Base-by-base conservation (phyloP, 1,139 yeast genomes). In the Oligophagozyma castellii region DNA sequence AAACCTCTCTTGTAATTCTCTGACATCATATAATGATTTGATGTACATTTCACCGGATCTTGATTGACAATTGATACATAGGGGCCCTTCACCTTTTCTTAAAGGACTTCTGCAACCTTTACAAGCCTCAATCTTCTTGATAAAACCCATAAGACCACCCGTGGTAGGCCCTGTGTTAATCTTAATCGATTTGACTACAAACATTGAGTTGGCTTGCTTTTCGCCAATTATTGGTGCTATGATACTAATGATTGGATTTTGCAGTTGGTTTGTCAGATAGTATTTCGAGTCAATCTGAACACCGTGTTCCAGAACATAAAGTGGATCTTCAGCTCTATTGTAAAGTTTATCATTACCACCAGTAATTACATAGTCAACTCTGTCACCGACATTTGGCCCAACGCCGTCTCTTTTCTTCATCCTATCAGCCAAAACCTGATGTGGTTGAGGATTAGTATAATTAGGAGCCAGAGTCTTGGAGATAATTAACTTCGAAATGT, bases 391-490 rank as follows among this genome's bases (percentile, higher is more conserved):
- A 4, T 86, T 74, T 3, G 98, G 98, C 0, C 98, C 98, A 4
- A 93, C 77, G 16, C 99, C 89, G 49, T 92, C 98, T 61, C 99
- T 77, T 52, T 84, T 84, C 32, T 74, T 70, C 95, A 92, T 92
- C 44, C 96, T 67, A 46, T 86, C 95, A 0, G 98, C 95, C 29
- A 92, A 64, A 44, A 86, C 95, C 16, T 89, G 93, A 52, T 92
- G 99, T 0, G 98, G 95, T 53, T 92, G 98, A 38, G 89, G 92
- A 19, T 89, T 93, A 3, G 94, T 79, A 52, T 92, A 92, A 44
- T 89, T 95, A 28, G 80, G 77, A 7, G 96, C 78, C 30, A 89
- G 65, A 3, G 93, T 93, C 49, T 92, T 92, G 3, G 96, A 81
- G 38, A 92, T 92, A 33, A 92, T 95, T 44, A 92, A 61, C 49